These are phyloP conservation scores for Annulohypoxylon truncatum DNA, from an alignment of 2,329 filamentous ascomycete genomes.

Conservation along the genomic window DNA sequence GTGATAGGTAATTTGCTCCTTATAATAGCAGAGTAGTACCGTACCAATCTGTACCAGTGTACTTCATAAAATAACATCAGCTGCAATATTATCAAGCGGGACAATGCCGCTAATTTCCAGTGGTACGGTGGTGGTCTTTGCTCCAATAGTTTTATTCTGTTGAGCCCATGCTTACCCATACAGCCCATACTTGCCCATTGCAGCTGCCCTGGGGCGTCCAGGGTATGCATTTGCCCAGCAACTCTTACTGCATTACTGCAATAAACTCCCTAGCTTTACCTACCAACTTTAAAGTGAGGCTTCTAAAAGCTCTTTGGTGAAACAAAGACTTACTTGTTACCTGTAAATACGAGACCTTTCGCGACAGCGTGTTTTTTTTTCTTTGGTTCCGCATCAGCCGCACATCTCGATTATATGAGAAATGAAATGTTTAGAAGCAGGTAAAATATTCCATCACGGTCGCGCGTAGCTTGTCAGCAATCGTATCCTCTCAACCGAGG, in stretches of 20 bases:
- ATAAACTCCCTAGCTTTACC: constrained; percentile 27
- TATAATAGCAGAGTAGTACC: constrained; percentile 11
- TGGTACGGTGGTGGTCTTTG: constrained; percentile 30
- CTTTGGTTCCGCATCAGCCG: constrained; percentile 13
- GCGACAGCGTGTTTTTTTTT: constrained; percentile 36
- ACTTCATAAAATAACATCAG: neutral
- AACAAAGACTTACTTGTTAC: constrained; percentile 24
- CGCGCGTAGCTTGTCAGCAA: constrained; percentile 34
- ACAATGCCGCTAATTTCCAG: constrained; percentile 36
- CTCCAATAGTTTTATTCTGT: constrained; percentile 29
- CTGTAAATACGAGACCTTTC: constrained; percentile 25
- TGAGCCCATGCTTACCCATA: constrained; percentile 11
- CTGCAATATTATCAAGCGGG: constrained; percentile 13
- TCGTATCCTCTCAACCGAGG: constrained; percentile 35
- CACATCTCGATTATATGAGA: constrained; percentile 21
- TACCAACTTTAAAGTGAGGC: constrained; percentile 24
- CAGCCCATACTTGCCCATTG: neutral
- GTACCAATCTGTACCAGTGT: neutral
- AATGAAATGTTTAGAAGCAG: constrained; percentile 34
- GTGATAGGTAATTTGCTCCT: constrained; percentile 29
- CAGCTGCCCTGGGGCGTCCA: constrained; percentile 1
- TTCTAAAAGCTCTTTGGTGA: constrained; percentile 33
- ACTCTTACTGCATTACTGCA: constrained; percentile 12
- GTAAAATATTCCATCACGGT: constrained; percentile 25
- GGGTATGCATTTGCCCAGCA: constrained; percentile 13